Evolutionary conservation across 805 yeast genomes (phyloP), one percentile per base, ranked within the genome.

Genomic region (Metschnikowia kunwiensis): DNA sequence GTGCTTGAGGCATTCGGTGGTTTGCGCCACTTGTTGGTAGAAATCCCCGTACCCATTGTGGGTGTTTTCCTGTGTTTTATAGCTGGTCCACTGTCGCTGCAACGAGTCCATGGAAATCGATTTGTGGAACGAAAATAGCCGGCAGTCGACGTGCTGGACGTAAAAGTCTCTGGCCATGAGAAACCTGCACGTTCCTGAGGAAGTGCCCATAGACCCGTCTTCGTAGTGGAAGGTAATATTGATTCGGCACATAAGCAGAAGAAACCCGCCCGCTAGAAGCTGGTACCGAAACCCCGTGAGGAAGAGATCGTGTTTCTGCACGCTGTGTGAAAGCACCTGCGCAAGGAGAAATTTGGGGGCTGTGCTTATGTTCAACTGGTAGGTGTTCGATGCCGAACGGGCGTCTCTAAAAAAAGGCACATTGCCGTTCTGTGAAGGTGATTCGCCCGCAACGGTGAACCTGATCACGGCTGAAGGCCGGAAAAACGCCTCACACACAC

Each of bases 111-210:
- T 40, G 10, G 52, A 42, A 6, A 65, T 34, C 2, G 61, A 44
- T 9, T 58, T 53, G 27, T 57, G 58, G 43, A 60, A 63, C 25
- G 49, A 49, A 25, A 45, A 23, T 22, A 58, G 51, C 17, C 72
- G 74, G 43, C 82, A 63, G 50, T 85, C 94, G 27, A 82, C 55
- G 77, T 84, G 82, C 46, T 86, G 94, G 19, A 87, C 74, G 44
- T 75, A 72, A 42, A 85, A 63, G 34, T 71, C 74, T 21, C 80
- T 65, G 51, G 77, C 80, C 61, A 86, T 74, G 5, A 77, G 65
- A 7, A 84, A 75, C 44, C 78, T 77, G 27, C 80, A 59, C 13
- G 75, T 75, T 0, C 91, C 86, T 39, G 68, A 66, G 31, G 81
- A 73, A 7, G 75, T 71, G 7, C 84, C 77, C 47, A 72, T 72